Base-by-base conservation (phyloP, 2,329 filamentous ascomycete species). In the Fusarium illudens region DNA sequence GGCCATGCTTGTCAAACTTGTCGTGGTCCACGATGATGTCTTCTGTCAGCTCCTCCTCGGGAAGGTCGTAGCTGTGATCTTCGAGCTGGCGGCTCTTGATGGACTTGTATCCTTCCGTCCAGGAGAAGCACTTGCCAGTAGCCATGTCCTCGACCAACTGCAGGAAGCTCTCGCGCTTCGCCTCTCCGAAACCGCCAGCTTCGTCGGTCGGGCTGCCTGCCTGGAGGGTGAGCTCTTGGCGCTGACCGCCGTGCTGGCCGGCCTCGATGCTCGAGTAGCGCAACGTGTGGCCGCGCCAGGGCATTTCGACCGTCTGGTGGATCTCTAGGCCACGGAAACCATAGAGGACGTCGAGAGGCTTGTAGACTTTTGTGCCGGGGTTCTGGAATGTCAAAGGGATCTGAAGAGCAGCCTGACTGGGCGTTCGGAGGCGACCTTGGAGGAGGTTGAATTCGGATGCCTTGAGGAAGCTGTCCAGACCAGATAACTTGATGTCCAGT, bases 281-380 rank as follows among this genome's bases (percentile, higher is more conserved):
- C 9, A 89, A 75, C 11, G 73, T 82, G 75, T 84, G 81, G 42
- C 79, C 80, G 7, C 77, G 64, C 73, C 82, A 84, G 3, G 79
- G 73, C 36, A 81, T 75, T 10, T 82, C 77, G 48, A 83, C 75
- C 22, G 78, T 75, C 60, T 84, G 83, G 46, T 83, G 84, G 36
- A 88, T 78, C 69, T 89, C 85, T 2, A 87, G 78, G 8, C 85
- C 84, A 49, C 80, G 78, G 73, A 87, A 86, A 15, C 79, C 58
- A 70, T 80, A 81, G 12, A 70, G 79, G 46, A 37, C 76, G 61
- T 27, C 68, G 19, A 46, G 22, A 46, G 22, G 53, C 51, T 55
- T 20, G 3, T 44, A 27, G 8, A 46, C 33, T 19, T 32, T n/a
- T 4, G 30, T 34, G 10, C 50, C 34, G 7, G 17, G 54, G 27